Evolutionary conservation across 2,329 filamentous ascomycete genomes (phyloP), one percentile per base, ranked within the genome.

Genomic region (Aspergillus fijiensis): DNA sequence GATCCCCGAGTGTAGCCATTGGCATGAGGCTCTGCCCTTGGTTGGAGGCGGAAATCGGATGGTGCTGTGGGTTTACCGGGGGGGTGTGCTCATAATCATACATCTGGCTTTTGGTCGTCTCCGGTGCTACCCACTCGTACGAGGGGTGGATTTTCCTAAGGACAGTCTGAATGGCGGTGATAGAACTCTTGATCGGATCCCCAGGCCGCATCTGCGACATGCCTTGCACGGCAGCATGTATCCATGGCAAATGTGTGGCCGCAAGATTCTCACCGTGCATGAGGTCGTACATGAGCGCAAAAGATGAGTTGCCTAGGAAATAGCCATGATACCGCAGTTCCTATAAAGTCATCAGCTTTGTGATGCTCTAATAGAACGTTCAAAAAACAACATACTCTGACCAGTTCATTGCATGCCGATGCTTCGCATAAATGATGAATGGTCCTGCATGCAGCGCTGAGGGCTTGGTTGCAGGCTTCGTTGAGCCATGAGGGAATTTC

Each of bases 281-380:
- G 51, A 81, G 70, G 52, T 81, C 77, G 50, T 79, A 79, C 9
- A 78, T 74, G 3, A 81, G 59, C 3, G 74, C 74, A 52, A 79
- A 79, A 11, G 71, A 72, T 12, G 77, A 76, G 31, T 77, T 79
- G 35, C 76, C 72, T 10, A 80, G 67, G 52, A 81, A 80, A 51
- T 78, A 80, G 5, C 71, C 76, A 27, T 80, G 77, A 27, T 80
- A 81, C 39, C 77, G 78, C 4, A 80, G 67, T 68, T 79, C 74
- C 79, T 81, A 23, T 5, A 19, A 2, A 4, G 1, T 25, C 3
- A 16, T 65, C 42, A 62, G 62, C 21, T 23, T 2, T 19, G 5
- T 11, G n/a, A 50, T 14, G 52, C 16, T 2, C 27, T 14, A 49
- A 2, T 5, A 23, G 11, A 23, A 21, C 7, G 21, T 29, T 19